Evolutionary conservation across 352 stramenopile genomes (phyloP), one percentile per base, ranked within the genome.

Genomic region (Phytophthora syringae): DNA sequence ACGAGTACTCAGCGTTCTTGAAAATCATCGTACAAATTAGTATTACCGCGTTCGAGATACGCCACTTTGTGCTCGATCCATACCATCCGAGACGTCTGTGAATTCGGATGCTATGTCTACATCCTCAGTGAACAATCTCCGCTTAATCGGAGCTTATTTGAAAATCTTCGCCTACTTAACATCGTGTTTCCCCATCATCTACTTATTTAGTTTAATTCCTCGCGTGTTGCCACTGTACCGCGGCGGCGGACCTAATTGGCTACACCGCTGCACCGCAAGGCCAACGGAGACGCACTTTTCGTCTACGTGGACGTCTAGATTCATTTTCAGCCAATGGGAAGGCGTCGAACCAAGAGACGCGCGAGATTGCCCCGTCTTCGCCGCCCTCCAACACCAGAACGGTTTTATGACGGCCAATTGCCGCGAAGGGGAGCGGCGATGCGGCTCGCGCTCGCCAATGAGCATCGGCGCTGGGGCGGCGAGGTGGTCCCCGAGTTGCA

Each of bases 241-340:
- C 7, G 11, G 13, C 15, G 20, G 10, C 28, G 2, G 21, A 53
- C 25, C 36, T 52, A 51, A 71, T 71, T 71, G 63, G 48, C 42
- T 37, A 30, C 18, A 44, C 22, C 15, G n/a, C 18, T n/a, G n/a
- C n/a, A n/a, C n/a, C n/a, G n/a, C n/a, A 57, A 36, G 50, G 55
- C 49, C 42, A 18, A 42, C 15, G 5, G 36, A 42, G 32, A 18
- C 25, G 30, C 60, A 66, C 37, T 54, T 60, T 51, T 58, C 45
- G 61, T 70, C 61, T 64, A 70, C 61, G 61, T 70, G 61, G 61
- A 63, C 61, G 11, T 47, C 32, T 32, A 32, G 40, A 47, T 21
- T 4, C 16, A n/a, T 30, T 67, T 62, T 67, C 21, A 18, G 15
- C 64, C 51, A 72, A 67, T 62, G 15, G 6, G 2, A 6, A 18